These are phyloP conservation scores for Irpex lacteus DNA, from an alignment of 1,284 basidiomycete genomes.

Conservation along the genomic window DNA sequence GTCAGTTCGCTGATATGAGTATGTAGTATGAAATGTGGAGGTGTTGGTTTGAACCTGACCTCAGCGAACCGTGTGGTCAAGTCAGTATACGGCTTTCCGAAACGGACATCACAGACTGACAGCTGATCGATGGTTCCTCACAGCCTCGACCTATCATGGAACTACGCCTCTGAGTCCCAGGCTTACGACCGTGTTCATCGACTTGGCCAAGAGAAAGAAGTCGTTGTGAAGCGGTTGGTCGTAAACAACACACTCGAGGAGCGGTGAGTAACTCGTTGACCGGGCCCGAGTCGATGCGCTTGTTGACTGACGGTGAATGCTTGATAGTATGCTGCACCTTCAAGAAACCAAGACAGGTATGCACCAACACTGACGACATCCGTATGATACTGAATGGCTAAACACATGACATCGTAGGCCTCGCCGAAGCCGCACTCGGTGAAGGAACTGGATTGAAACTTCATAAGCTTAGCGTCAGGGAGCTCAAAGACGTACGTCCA, in stretches of 20 bases:
- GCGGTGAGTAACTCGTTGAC: conserved; percentile 44
- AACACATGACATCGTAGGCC: too few relatives aligned
- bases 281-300: too few relatives aligned
- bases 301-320: too few relatives aligned
- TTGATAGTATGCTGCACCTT: conserved; percentile 59
- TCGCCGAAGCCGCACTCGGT: conserved; percentile 65
- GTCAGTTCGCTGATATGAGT: neutral
- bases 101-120: too few relatives aligned
- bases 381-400: too few relatives aligned
- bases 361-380: too few relatives aligned
- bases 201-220: conserved; percentile 68
- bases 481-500: conserved; percentile 42
- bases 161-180: conserved; percentile 60
- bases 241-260: conserved; percentile 68
- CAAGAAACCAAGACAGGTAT: conserved; percentile 67
- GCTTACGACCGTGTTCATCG: conserved; percentile 69
- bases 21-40: conserved; percentile 59
- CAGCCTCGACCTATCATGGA: conserved; percentile 73
- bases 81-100: too few relatives aligned
- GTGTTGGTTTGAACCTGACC: conserved; percentile 65
- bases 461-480: conserved; percentile 60
- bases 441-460: conserved; percentile 59
- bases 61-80: conserved; percentile 67
- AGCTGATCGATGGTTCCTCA: too few relatives aligned
- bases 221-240: conserved; percentile 66